Conservation (phyloP, 2,329 filamentous ascomycete species). For the Diaporthe sp. region DNA sequence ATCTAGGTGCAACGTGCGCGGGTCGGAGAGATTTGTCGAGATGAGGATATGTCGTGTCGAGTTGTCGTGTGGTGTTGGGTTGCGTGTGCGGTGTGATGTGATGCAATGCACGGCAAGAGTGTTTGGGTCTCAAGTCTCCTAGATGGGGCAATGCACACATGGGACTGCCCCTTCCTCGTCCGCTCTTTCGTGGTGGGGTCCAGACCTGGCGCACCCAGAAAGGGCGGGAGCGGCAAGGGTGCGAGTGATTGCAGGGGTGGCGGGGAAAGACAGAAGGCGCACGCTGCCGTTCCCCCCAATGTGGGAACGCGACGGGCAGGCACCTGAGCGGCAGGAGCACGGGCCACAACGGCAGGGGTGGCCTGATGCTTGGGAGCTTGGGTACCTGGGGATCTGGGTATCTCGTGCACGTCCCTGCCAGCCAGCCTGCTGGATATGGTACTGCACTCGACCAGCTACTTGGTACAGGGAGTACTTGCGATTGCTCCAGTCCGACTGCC, state of each 20-base stretch:
- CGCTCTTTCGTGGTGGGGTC: constrained; percentile 37
- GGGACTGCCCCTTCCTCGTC: background rate
- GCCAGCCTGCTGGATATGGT: background rate
- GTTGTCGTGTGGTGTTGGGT: background rate
- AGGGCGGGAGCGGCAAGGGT: constrained; percentile 26
- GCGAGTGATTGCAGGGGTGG: background rate
- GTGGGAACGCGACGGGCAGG: constrained; percentile 5
- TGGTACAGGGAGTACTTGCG: background rate
- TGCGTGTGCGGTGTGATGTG: constrained; percentile 10
- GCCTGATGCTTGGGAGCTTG: background rate
- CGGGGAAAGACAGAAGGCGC: constrained; percentile 20
- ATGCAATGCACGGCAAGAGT: constrained; percentile 20
- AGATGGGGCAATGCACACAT: background rate
- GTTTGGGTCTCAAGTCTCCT: constrained; percentile 9
- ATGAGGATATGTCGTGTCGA: constrained; percentile 17
- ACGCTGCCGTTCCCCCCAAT: constrained; percentile 4
- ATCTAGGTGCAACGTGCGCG: background rate
- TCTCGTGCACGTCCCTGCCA: background rate
- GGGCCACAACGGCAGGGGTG: background rate
- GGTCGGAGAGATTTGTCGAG: constrained; percentile 19
- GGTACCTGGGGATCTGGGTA: background rate
- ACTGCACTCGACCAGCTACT: too few relatives aligned
- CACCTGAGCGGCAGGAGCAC: constrained; percentile 1
- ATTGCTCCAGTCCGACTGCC: constrained; percentile 19
- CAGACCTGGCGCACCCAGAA: constrained; percentile 23